phyloP scores from a whole-genome alignment of 352 stramenopile species.

The Phytophthora pluvialis region DNA sequence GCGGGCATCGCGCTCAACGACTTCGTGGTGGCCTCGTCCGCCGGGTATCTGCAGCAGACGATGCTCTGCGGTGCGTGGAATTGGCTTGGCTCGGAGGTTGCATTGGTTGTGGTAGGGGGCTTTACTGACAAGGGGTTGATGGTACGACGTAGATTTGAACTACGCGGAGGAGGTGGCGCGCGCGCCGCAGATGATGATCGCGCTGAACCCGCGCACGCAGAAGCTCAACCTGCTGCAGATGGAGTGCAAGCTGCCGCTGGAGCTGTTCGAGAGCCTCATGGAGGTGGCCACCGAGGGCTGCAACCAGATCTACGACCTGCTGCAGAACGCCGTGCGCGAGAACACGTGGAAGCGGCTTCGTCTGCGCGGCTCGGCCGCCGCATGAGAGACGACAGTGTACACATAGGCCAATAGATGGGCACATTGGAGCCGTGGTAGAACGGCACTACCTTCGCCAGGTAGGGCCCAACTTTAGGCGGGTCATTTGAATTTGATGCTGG shows the following conservation, averaged over 20 bases:
- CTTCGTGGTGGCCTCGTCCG: slow-evolving; percentile 90
- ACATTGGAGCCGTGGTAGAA: slow-evolving; percentile 7
- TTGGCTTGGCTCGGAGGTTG: not conserved
- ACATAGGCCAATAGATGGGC: not conserved
- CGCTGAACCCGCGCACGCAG: slow-evolving; percentile 87
- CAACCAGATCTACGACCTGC: slow-evolving; percentile 85
- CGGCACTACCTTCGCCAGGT: not conserved
- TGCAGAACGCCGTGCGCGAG: slow-evolving; percentile 87
- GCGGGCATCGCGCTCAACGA: slow-evolving; percentile 92
- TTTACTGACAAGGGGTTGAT: slow-evolving; percentile 10
- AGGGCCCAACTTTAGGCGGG: slow-evolving; percentile 1
- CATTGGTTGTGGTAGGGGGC: not conserved
- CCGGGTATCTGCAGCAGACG: slow-evolving; percentile 91
- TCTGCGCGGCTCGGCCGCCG: slow-evolving; percentile 47
- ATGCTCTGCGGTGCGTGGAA: slow-evolving; percentile 73
- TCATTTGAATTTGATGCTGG: slow-evolving; percentile 28
- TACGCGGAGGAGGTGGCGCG: slow-evolving; percentile 90
- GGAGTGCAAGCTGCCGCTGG: slow-evolving; percentile 90
- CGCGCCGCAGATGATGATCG: slow-evolving; percentile 87
- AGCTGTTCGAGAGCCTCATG: slow-evolving; percentile 91
- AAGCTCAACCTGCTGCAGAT: slow-evolving; percentile 91
- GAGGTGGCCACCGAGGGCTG: slow-evolving; percentile 77
- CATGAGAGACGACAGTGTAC: slow-evolving; percentile 26
- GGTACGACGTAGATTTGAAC: slow-evolving; percentile 78
- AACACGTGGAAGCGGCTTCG: slow-evolving; percentile 84